phyloP scores from a whole-genome alignment of 768 basidiomycete genomes.

The Termitomyces sp. region DNA sequence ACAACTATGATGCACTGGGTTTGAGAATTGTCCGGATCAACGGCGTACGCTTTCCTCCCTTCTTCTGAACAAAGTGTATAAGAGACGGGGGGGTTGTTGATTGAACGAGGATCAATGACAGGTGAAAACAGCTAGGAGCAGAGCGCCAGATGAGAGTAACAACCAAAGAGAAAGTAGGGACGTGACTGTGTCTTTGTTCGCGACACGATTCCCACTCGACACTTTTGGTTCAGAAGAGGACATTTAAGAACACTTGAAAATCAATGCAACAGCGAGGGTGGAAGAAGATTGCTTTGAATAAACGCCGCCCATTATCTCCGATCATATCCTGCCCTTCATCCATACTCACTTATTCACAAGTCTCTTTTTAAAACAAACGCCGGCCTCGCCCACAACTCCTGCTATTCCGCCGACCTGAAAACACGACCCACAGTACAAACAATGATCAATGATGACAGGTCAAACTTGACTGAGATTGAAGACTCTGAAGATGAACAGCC shows the following conservation, averaged over 20 bases:
- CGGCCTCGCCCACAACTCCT: too few species aligned
- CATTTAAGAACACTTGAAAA: neutral
- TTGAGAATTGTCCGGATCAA: constrained; percentile 46
- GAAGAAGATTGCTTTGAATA: neutral
- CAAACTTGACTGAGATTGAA: too few species aligned
- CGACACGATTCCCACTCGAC: neutral
- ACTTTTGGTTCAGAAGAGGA: neutral
- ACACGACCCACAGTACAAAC: too few species aligned
- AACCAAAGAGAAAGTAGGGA: neutral
- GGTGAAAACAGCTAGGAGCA: constrained; percentile 9
- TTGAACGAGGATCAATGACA: constrained; percentile 7
- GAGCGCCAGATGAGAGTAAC: neutral
- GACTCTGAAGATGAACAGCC: too few species aligned
- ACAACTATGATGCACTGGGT: constrained; percentile 63
- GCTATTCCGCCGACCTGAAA: too few species aligned
- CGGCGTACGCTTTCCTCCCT: constrained; percentile 54
- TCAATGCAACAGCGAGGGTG: neutral
- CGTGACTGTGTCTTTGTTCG: neutral
- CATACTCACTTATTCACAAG: too few species aligned
- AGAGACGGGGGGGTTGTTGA: constrained; percentile 4
- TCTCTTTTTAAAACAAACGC: too few species aligned
- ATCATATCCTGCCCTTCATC: too few species aligned
- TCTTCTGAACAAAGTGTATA: constrained; percentile 64
- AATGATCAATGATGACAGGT: too few species aligned
- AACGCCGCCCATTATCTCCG: neutral